Percentiles rank a stretch among this genome's conserved stretches.
phyloP scores from a whole-genome alignment of 768 basidiomycete genomes.

The Clathrus columnatus region DNA sequence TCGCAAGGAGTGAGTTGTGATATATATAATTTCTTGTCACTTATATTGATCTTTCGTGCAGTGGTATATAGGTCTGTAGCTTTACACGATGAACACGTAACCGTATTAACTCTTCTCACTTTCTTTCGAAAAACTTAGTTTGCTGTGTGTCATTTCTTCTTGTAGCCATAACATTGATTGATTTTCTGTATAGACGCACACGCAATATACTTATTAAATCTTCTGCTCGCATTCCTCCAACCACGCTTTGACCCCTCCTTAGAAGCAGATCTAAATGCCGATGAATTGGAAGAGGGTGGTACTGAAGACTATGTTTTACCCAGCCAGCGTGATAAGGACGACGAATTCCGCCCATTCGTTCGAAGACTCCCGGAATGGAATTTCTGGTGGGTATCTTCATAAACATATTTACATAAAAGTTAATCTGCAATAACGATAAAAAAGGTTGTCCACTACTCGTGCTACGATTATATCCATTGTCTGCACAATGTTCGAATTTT shows the following conservation, averaged over 20 bases:
- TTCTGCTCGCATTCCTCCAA: conserved; percentile 94
- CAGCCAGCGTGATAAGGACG: conserved; percentile 51
- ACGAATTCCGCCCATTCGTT: conserved; percentile 97
- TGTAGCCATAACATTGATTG: neutral
- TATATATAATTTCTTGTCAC: conserved; percentile 1
- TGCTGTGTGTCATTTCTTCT: conserved; percentile 78
- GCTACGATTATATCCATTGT: conserved; percentile 76
- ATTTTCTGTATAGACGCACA: conserved; percentile 54
- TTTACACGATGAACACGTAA: neutral
- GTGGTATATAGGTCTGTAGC: conserved; percentile 86
- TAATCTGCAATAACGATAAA: neutral
- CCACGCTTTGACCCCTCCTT: conserved; percentile 97
- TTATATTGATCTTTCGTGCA: conserved; percentile 24
- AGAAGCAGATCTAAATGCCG: conserved; percentile 85
- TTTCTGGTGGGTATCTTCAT: conserved; percentile 58
- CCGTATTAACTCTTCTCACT: neutral
- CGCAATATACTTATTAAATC: conserved; percentile 92
- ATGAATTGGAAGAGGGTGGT: conserved; percentile 92
- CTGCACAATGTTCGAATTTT: conserved; percentile 74
- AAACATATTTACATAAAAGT: conserved; percentile 1
- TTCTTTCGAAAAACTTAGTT: conserved; percentile 31
- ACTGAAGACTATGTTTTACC: conserved; percentile 51
- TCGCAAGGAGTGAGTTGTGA: conserved; percentile 72
- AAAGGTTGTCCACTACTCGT: conserved; percentile 84
- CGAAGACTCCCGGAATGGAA: conserved; percentile 94